Conservation (phyloP, 257 asterid genomes). For the Ehretia macrophylla region DNA sequence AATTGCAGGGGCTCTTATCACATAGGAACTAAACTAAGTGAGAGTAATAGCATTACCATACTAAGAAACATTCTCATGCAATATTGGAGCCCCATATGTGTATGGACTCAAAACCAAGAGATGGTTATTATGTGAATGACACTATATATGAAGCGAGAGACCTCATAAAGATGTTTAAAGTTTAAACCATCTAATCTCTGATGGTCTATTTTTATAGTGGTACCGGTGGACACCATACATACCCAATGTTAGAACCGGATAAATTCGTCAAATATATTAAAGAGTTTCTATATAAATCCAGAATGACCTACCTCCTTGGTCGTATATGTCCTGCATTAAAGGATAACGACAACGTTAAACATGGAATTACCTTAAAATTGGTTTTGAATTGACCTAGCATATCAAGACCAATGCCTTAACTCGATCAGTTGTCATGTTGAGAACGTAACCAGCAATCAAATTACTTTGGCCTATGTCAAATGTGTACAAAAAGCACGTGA, state of each 20-base stretch:
- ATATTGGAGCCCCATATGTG: too few relatives aligned
- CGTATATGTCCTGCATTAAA: conserved; percentile 42
- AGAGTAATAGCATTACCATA: background rate
- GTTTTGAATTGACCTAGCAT: conserved; percentile 58
- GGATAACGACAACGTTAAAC: too few relatives aligned
- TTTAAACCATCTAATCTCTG: too few relatives aligned
- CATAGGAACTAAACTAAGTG: background rate
- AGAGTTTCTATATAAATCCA: conserved; percentile 96
- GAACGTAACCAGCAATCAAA: conserved; percentile 64
- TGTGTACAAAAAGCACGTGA: conserved; percentile 58
- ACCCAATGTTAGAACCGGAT: too few relatives aligned
- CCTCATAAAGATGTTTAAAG: too few relatives aligned
- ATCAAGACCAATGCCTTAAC: conserved; percentile 71
- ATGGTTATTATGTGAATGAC: too few relatives aligned
- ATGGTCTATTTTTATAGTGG: too few relatives aligned
- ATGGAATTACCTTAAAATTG: conserved; percentile 56
- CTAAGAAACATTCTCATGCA: conserved; percentile 1
- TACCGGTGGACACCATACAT: too few relatives aligned
- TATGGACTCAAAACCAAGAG: too few relatives aligned
- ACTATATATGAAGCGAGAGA: too few relatives aligned
- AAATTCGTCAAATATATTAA: too few relatives aligned
- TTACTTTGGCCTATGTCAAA: conserved; percentile 93
- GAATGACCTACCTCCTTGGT: conserved; percentile 68
- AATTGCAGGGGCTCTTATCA: conserved; percentile 25
- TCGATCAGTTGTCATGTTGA: conserved; percentile 66